Evolutionary conservation across 176 grass and related monocot genomes (phyloP).

Genomic region (Lolium multiflorum): DNA sequence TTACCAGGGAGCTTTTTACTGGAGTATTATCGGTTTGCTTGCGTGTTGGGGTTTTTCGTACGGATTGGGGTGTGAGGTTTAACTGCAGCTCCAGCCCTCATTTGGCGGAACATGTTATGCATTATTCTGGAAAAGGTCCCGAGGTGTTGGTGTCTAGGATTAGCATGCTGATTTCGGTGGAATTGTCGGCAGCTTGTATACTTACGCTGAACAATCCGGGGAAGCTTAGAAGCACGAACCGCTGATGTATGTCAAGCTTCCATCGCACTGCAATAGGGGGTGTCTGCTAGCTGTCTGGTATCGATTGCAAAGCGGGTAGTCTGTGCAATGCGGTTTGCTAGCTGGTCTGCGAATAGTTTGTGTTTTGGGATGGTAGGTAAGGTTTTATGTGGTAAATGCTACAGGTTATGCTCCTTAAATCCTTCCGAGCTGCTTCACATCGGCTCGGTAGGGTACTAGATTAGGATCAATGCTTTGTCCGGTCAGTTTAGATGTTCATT

Average conservation of each 20-base stretch:
- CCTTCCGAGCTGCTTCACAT: neutral
- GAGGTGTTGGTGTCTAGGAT: neutral
- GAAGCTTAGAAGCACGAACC: conserved; percentile 25
- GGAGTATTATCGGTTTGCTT: neutral
- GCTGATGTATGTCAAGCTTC: neutral
- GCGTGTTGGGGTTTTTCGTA: conserved; percentile 8
- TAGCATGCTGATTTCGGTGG: conserved; percentile 2
- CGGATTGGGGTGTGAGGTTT: conserved; percentile 33
- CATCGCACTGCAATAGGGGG: neutral
- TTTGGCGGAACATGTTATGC: conserved; percentile 5
- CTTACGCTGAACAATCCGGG: conserved; percentile 1
- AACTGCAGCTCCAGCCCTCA: conserved; percentile 15
- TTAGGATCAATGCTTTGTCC: conserved; percentile 2
- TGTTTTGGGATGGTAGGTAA: conserved; percentile 11
- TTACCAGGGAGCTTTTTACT: conserved; percentile 1
- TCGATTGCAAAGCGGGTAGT: neutral
- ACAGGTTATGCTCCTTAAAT: conserved; percentile 1
- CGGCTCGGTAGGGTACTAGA: neutral
- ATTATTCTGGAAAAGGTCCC: neutral
- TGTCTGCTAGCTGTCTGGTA: neutral
- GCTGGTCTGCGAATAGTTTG: neutral
- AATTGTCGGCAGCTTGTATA: neutral
- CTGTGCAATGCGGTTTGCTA: conserved; percentile 7
- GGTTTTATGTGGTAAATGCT: conserved; percentile 25
- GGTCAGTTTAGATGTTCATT: conserved; percentile 19